Evolutionary conservation across 1,139 yeast genomes (phyloP), one percentile per base, ranked within the genome.

Genomic region (Geotrichum histeridarum): DNA sequence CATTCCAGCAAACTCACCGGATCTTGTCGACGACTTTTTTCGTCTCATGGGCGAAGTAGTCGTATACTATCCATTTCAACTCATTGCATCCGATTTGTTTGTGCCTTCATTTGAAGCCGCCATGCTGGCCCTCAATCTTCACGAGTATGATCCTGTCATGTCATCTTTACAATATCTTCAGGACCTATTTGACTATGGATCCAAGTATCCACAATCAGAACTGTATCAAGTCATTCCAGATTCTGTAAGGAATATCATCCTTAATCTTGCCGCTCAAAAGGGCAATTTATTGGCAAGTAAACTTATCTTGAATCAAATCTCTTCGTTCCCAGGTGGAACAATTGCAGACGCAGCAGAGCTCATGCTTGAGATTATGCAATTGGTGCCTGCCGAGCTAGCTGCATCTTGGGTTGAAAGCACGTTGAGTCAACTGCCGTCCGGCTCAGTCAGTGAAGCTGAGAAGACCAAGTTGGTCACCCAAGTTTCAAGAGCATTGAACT

Each of bases 1-100:
- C 4, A 59, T 60, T 43, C 65, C 71, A 43, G 72, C 72, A 52
- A 78, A 75, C 60, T 78, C 78, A 41, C 87, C 93, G 12, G 96
- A 89, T 67, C 77, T 88, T 37, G 74, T 91, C 53, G 96, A 91
- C 69, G 97, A 91, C 73, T 91, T 86, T 67, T 90, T 85, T 76
- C 77, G 94, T 57, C 84, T 91, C 85, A 76, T 84, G 71, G 77
- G 80, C 58, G 98, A 93, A 66, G 74, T 90, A 50, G 71, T 89
- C 54, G 83, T 86, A 83, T 88, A 80, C 67, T 87, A 78, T 67
- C 95, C 97, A 1, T 75, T 79, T 54, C 77, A 82, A 61, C 77
- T 87, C 55, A 77, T 88, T 15, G 70, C 77, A 11, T 72, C 76
- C n/a, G 81, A 78, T 17, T 68, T 87, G 46, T 70, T 88, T 61